Evolutionary conservation across 768 basidiomycete species (phyloP), one percentile per base, ranked within the genome.

Genomic region (Pholiota microspora): DNA sequence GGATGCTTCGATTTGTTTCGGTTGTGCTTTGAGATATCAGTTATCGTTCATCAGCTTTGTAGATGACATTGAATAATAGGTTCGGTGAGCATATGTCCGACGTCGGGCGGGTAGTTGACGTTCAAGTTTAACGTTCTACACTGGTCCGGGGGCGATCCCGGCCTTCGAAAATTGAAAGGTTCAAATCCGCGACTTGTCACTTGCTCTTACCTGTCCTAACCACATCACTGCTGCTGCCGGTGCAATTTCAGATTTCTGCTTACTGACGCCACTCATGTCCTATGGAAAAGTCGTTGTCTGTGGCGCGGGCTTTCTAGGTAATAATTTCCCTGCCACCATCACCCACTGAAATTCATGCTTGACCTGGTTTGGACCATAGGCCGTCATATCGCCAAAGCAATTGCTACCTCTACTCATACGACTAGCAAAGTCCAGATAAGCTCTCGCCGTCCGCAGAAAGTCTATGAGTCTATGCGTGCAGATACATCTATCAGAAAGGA

Each of bases 241-340:
- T n/a, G n/a, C n/a, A n/a, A n/a, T n/a, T 42, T 42, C 9, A 42
- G 12, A 16, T 23, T 16, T 9, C 40, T 23, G 4, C 18, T 42
- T 7, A 2, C 40, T 12, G 23, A n/a, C 16, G n/a, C 18, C 21
- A 21, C 21, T 23, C 40, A 51, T 51, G 51, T 4, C 38, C 16
- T 28, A 38, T 23, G 28, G n/a, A 29, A 81, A 78, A 62, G 68
- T 81, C 29, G 77, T 81, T 24, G 64, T 82, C 12, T 83, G 82
- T 47, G 81, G 82, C 31, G 76, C 80, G 49, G 81, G 81, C 16
- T 89, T 89, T 62, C 62, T 89, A 58, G 87, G 87, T 83, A 59
- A 28, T 45, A 51, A n/a, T 21, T 18, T 42, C 7, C 40, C 24
- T 40, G 6, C 24, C 35, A 21, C 3, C 28, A 25, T 36, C 4